These are phyloP conservation scores for Ephemerocybe angulata DNA, from an alignment of 768 basidiomycete species.

Conservation along the genomic window DNA sequence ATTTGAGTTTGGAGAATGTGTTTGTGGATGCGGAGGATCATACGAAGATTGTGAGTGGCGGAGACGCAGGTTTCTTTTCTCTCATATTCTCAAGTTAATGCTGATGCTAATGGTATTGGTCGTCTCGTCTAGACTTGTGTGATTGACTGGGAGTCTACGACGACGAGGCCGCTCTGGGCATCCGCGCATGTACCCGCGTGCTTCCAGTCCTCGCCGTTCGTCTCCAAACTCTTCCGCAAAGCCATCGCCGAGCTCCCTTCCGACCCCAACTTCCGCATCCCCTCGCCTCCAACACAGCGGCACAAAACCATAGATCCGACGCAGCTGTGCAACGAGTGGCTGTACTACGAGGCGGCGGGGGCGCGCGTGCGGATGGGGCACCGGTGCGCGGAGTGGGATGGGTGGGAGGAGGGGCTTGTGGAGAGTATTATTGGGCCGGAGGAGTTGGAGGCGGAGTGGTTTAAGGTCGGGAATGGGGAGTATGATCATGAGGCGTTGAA, in stretches of 20 bases:
- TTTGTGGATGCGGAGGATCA: constrained; percentile 72
- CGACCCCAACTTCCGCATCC: constrained; percentile 20
- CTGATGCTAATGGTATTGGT: constrained; percentile 1
- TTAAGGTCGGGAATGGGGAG: constrained; percentile 26
- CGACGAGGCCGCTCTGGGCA: constrained; percentile 81
- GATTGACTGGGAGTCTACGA: constrained; percentile 92
- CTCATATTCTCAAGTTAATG: constrained; percentile 4
- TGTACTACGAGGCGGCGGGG: constrained; percentile 66
- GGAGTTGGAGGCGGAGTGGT: constrained; percentile 72
- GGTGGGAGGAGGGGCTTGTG: constrained; percentile 85
- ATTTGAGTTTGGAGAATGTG: constrained; percentile 79
- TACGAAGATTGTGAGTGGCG: constrained; percentile 67
- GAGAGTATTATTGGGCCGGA: constrained; percentile 71
- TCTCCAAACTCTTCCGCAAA: constrained; percentile 65
- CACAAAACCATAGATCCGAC: constrained; percentile 28
- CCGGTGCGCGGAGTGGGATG: constrained; percentile 83
- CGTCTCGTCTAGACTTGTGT: constrained; percentile 62
- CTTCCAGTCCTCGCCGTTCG: constrained; percentile 74
- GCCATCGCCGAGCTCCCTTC: constrained; percentile 50
- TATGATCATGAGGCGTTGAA: constrained; percentile 14
- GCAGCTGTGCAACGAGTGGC: constrained; percentile 62
- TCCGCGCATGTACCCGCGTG: constrained; percentile 80
- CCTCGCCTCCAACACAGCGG: constrained; percentile 15
- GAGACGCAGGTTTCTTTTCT: no score
- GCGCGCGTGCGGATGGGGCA: constrained; percentile 70